phyloP scores from a whole-genome alignment of 495 filamentous ascomycete species.

The Bathelium albidoporum region DNA sequence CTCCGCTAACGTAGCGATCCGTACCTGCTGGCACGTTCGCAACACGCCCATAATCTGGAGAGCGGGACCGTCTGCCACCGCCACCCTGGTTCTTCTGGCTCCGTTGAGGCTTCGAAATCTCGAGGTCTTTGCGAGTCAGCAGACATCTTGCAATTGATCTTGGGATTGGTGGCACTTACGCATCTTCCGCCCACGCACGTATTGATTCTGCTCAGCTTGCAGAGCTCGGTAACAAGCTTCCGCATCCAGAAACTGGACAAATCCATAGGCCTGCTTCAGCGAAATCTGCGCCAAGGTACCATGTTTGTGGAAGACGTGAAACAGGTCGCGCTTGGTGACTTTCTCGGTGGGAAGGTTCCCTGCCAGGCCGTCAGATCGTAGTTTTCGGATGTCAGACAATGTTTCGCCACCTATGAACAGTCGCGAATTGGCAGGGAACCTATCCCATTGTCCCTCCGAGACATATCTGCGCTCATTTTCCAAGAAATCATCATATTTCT shows the following conservation, averaged over 20 bases:
- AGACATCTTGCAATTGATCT: neutral
- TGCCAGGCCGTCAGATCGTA: conserved; percentile 29
- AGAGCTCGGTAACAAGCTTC: conserved; percentile 63
- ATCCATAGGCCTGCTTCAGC: conserved; percentile 93
- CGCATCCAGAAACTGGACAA: conserved; percentile 82
- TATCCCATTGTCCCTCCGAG: conserved; percentile 84
- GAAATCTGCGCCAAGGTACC: conserved; percentile 89
- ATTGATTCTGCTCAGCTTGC: conserved; percentile 61
- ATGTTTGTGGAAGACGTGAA: conserved; percentile 76
- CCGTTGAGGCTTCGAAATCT: conserved; percentile 78
- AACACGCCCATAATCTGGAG: conserved; percentile 56
- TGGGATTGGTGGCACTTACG: conserved; percentile 50
- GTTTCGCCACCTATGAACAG: conserved; percentile 63
- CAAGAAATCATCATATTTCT: conserved; percentile 73
- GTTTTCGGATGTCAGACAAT: conserved; percentile 1
- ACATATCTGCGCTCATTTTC: conserved; percentile 70
- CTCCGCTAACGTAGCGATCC: conserved; percentile 27
- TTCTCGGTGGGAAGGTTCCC: conserved; percentile 89
- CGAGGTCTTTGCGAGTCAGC: conserved; percentile 58
- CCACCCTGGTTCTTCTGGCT: conserved; percentile 32
- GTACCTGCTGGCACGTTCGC: conserved; percentile 19
- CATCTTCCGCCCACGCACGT: conserved; percentile 76
- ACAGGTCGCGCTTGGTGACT: conserved; percentile 88
- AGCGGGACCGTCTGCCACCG: conserved; percentile 49
- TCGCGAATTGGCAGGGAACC: conserved; percentile 74